phyloP scores from a whole-genome alignment of 129 eudicot species.

The Smallanthus sonchifolius region DNA sequence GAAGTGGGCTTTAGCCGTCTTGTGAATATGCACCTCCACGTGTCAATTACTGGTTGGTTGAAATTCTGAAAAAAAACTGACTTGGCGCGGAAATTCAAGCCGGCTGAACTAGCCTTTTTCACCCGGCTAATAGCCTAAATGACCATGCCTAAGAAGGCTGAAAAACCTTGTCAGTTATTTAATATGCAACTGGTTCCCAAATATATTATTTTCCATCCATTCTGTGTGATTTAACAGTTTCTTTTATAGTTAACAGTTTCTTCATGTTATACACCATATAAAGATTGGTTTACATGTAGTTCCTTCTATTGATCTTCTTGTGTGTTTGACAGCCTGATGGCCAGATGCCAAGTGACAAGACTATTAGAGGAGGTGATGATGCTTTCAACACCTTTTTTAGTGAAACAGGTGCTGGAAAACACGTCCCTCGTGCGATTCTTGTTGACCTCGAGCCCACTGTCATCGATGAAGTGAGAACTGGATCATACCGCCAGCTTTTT shows the following conservation, averaged over 20 bases:
- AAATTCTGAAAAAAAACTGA: too few relatives aligned
- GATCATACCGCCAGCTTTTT: slow-evolving; percentile 40
- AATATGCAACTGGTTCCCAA: neutral
- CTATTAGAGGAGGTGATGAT: slow-evolving; percentile 50
- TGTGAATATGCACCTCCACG: too few relatives aligned
- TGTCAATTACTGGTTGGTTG: too few relatives aligned
- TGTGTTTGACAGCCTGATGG: slow-evolving; percentile 44
- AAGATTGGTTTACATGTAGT: too few relatives aligned
- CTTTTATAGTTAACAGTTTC: neutral
- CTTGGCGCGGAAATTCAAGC: too few relatives aligned
- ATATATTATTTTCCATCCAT: neutral
- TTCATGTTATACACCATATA: neutral
- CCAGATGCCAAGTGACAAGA: slow-evolving; percentile 55
- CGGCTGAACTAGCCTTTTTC: too few relatives aligned
- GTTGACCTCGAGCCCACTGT: slow-evolving; percentile 58
- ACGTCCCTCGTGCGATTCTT: slow-evolving; percentile 45
- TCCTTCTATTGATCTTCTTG: neutral
- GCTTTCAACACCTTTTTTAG: slow-evolving; percentile 55
- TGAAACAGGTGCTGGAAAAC: slow-evolving; percentile 55
- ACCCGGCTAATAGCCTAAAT: too few relatives aligned
- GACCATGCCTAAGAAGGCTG: too few relatives aligned
- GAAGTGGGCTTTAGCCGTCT: too few relatives aligned
- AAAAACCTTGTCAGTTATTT: neutral
- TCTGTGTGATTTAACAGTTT: neutral
- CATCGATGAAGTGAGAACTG: slow-evolving; percentile 51